phyloP scores from a whole-genome alignment of 805 yeast genomes.

The Nakazawaea anatomiae region DNA sequence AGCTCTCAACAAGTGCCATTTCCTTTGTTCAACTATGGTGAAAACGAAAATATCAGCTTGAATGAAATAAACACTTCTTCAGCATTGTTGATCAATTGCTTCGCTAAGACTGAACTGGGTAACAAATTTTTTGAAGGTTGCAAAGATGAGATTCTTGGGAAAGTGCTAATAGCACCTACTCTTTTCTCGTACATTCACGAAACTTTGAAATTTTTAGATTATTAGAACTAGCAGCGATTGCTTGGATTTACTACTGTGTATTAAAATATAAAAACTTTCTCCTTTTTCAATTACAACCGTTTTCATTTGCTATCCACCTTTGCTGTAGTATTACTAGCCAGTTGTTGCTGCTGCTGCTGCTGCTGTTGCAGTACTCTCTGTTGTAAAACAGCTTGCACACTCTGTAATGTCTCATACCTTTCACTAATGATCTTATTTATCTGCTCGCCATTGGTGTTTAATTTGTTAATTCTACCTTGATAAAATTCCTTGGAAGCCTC shows the following conservation, averaged over 20 bases:
- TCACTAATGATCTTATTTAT: slow-evolving; percentile 70
- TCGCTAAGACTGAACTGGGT: slow-evolving; percentile 26
- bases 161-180: slow-evolving; percentile 29
- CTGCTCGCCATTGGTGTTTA: slow-evolving; percentile 67
- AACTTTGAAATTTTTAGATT: slow-evolving; percentile 20
- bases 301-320: too few species aligned
- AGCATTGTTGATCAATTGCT: slow-evolving; percentile 28
- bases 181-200: slow-evolving; percentile 20
- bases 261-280: neutral
- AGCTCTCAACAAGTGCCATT: slow-evolving; percentile 23
- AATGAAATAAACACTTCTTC: slow-evolving; percentile 36
- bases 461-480: slow-evolving; percentile 63
- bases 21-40: slow-evolving; percentile 24
- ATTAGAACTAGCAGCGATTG: neutral
- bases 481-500: slow-evolving; percentile 68
- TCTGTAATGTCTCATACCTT: slow-evolving; percentile 59
- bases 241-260: neutral
- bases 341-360: slow-evolving; percentile 11
- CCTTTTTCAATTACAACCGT: neutral
- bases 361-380: slow-evolving; percentile 44
- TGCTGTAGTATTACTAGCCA: too few species aligned
- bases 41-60: slow-evolving; percentile 24
- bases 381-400: slow-evolving; percentile 54
- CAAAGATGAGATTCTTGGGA: slow-evolving; percentile 24
- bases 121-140: slow-evolving; percentile 25